Conservation (phyloP, 106 monocot species). For the Phalaenopsis equestris region DNA sequence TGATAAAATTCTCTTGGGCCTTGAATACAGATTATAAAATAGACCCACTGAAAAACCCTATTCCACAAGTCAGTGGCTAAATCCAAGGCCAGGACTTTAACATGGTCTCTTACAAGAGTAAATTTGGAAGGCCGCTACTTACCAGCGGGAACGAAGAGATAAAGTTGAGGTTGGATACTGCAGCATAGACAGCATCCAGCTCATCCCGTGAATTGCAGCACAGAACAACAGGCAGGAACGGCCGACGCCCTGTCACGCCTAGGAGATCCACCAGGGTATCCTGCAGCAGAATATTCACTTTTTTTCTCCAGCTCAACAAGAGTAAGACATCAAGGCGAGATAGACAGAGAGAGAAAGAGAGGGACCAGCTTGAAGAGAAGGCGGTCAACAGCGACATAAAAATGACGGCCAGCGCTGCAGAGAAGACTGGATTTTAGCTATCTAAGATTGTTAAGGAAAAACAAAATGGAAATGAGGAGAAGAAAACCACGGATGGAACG, state of each 20-base stretch:
- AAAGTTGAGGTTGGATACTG: slow-evolving; percentile 59
- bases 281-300: slow-evolving; percentile 19
- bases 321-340: background rate
- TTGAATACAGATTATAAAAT: background rate
- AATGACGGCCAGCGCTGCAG: slow-evolving; percentile 56
- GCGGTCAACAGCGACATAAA: slow-evolving; percentile 82
- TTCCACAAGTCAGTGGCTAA: no score
- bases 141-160: slow-evolving; percentile 80
- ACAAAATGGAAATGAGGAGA: background rate
- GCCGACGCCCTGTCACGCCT: slow-evolving; percentile 59
- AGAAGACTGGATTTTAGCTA: background rate
- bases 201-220: slow-evolving; percentile 92
- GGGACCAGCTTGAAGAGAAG: slow-evolving; percentile 80
- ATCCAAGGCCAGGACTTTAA: background rate
- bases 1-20: background rate
- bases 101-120: background rate
- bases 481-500: slow-evolving; percentile 23
- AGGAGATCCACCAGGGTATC: slow-evolving; percentile 87
- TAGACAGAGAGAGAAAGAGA: background rate
- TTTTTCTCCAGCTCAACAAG: background rate
- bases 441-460: background rate
- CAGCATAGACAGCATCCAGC: slow-evolving; percentile 80
- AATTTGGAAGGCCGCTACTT: background rate
- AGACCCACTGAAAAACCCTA: background rate
- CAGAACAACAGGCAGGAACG: slow-evolving; percentile 65